A percentile compares a stretch with the other conserved stretches of the same genome.
phyloP scores from a whole-genome alignment of 1,284 basidiomycete species.

The Heterobasidion annosum region DNA sequence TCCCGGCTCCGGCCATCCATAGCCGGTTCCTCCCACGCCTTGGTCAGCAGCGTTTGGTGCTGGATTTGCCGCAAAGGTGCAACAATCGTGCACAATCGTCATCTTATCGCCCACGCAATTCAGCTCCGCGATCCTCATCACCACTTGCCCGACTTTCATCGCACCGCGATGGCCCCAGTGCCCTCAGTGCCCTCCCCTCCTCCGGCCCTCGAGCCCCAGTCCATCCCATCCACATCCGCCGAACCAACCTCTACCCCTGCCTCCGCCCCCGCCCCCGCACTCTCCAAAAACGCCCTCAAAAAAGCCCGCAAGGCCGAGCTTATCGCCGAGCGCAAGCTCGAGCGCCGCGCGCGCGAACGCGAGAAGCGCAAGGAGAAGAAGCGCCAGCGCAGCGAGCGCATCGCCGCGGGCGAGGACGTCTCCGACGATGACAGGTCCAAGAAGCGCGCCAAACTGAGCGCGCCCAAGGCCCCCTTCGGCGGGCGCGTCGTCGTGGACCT shows the following conservation, averaged over 20 bases:
- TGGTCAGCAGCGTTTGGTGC: background rate
- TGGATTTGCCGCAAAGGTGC: background rate
- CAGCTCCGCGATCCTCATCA: background rate
- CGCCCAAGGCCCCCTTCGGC: constrained; percentile 41
- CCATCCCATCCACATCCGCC: background rate
- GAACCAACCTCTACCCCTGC: background rate
- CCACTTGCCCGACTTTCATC: background rate
- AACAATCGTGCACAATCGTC: too few relatives aligned
- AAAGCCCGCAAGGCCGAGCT: constrained; percentile 62
- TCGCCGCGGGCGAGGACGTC: constrained; percentile 44
- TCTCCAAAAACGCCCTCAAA: constrained; percentile 80
- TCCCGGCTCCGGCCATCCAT: too few relatives aligned
- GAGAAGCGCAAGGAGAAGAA: constrained; percentile 64
- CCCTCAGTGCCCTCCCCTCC: background rate
- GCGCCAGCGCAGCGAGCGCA: constrained; percentile 41
- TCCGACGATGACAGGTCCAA: constrained; percentile 32
- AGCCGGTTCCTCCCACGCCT: too few relatives aligned
- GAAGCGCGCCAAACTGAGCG: constrained; percentile 32
- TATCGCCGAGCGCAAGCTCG: constrained; percentile 60
- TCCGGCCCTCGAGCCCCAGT: background rate
- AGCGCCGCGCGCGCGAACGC: constrained; percentile 69
- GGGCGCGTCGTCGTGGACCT: constrained; percentile 84
- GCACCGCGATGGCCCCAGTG: background rate
- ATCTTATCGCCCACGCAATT: background rate
- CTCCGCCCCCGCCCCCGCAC: constrained; percentile 18